phyloP scores from a whole-genome alignment of 805 yeast genomes.

The Ogataea haglerorum region DNA sequence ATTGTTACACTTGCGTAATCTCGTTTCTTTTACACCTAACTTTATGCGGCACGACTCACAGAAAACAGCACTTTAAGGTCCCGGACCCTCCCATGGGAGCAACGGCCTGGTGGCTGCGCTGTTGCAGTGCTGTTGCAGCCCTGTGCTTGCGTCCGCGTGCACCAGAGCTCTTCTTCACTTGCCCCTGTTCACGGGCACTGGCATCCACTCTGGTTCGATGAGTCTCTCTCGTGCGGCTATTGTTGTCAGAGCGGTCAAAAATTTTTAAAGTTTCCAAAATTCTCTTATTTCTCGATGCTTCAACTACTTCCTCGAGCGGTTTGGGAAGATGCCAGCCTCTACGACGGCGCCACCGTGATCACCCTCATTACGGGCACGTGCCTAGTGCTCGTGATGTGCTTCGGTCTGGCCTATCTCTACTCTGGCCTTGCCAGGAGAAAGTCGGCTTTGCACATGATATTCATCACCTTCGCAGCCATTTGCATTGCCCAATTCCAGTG shows the following conservation, averaged over 20 bases:
- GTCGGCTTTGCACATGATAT: conserved; percentile 82
- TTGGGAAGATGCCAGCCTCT: conserved; percentile 26
- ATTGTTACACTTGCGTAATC: conserved; percentile 6
- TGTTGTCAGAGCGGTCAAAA: conserved; percentile 2
- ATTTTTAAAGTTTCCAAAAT: background rate
- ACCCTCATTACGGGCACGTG: conserved; percentile 61
- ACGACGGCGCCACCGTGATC: conserved; percentile 45
- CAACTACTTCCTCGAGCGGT: conserved; percentile 21
- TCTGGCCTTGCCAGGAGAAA: conserved; percentile 89
- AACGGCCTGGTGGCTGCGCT: no score
- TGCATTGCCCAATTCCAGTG: conserved; percentile 70
- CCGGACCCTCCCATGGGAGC: no score
- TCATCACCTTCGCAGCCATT: conserved; percentile 73
- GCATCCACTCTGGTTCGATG: background rate
- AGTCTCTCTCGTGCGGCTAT: conserved; percentile 3
- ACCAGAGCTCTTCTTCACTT: background rate
- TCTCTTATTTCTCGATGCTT: conserved; percentile 4
- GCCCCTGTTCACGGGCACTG: background rate
- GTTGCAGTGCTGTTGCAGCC: no score
- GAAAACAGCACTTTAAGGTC: background rate
- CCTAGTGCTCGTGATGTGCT: conserved; percentile 85
- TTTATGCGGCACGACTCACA: background rate
- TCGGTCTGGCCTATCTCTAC: conserved; percentile 89
- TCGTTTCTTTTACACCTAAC: conserved; percentile 12
- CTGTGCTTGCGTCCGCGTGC: no score